A percentile compares a stretch with the other conserved stretches of the same genome.
Conservation (phyloP, 164 flowering plant species). For the Umbellularia californica region DNA sequence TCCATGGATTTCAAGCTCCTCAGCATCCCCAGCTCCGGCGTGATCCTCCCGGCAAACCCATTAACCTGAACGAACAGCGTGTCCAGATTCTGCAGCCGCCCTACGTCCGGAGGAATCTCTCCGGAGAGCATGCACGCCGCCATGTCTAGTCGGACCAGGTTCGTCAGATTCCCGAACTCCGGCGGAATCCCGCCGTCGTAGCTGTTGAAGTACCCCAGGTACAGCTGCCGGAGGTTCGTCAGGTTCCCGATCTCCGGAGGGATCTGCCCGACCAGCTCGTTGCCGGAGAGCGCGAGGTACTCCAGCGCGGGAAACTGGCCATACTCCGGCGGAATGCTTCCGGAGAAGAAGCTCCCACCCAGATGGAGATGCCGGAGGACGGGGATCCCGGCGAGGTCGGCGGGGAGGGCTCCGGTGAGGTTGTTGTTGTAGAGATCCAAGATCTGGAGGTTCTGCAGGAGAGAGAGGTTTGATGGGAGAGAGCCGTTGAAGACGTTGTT, state of each 20-base stretch:
- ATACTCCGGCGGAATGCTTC: constrained; percentile 63
- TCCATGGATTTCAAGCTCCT: constrained; percentile 87
- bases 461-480: constrained; percentile 47
- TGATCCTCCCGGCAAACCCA: constrained; percentile 53
- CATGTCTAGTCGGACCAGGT: constrained; percentile 63
- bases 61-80: constrained; percentile 87
- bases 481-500: constrained; percentile 63
- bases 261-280: constrained; percentile 63
- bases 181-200: constrained; percentile 71
- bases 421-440: constrained; percentile 88
- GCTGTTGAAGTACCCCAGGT: constrained; percentile 74
- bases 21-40: constrained; percentile 59
- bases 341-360: constrained; percentile 84
- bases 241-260: constrained; percentile 79
- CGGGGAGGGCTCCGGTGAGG: constrained; percentile 63
- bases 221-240: constrained; percentile 58
- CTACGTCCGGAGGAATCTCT: constrained; percentile 69
- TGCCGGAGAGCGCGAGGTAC: constrained; percentile 89
- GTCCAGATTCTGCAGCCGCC: constrained; percentile 67
- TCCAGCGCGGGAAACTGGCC: constrained; percentile 57
- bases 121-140: constrained; percentile 82
- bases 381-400: constrained; percentile 35
- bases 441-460: constrained; percentile 35
- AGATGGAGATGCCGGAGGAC: constrained; percentile 65
- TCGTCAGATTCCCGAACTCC: constrained; percentile 69